phyloP scores from a whole-genome alignment of 768 basidiomycete genomes.

The Lactarius tabidus region DNA sequence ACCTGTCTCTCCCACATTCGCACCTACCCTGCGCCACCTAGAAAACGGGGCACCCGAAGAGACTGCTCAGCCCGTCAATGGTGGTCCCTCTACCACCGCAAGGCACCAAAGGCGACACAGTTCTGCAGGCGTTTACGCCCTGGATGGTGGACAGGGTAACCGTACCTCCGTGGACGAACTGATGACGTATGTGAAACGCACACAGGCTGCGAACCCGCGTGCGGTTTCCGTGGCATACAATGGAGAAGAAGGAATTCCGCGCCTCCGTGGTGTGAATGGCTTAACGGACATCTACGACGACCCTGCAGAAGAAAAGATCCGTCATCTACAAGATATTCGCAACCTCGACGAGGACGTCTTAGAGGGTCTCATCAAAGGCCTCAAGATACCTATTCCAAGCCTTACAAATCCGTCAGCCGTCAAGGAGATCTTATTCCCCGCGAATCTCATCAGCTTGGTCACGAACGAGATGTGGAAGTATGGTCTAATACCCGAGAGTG shows the following conservation, averaged over 20 bases:
- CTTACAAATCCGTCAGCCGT: conserved; percentile 87
- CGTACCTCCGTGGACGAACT: conserved; percentile 77
- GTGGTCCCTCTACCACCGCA: conserved; percentile 27
- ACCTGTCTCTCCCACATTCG: conserved; percentile 82
- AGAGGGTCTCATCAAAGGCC: conserved; percentile 79
- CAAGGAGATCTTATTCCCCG: conserved; percentile 98
- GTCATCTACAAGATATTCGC: conserved; percentile 86
- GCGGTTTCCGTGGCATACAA: conserved; percentile 88
- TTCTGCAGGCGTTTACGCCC: conserved; percentile 72
- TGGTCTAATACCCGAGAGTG: conserved; percentile 93
- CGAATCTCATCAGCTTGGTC: conserved; percentile 93
- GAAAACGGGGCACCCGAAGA: conserved; percentile 41
- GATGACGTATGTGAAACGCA: conserved; percentile 69
- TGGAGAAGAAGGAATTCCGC: conserved; percentile 69
- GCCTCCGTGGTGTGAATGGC: conserved; percentile 58
- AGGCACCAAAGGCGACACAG: conserved; percentile 83
- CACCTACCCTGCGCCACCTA: conserved; percentile 63
- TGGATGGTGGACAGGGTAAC: conserved; percentile 52
- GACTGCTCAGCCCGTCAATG: conserved; percentile 40
- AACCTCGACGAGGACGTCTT: conserved; percentile 92
- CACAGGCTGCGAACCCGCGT: conserved; percentile 67
- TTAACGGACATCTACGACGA: conserved; percentile 80
- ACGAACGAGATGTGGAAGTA: conserved; percentile 99
- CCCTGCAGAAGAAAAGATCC: conserved; percentile 92
- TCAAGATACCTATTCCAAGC: conserved; percentile 91